Percentiles rank a stretch among this genome's conserved stretches.
These are phyloP conservation scores for Colletotrichum brevisporum DNA, from an alignment of 2,329 filamentous ascomycete species.

Conservation along the genomic window DNA sequence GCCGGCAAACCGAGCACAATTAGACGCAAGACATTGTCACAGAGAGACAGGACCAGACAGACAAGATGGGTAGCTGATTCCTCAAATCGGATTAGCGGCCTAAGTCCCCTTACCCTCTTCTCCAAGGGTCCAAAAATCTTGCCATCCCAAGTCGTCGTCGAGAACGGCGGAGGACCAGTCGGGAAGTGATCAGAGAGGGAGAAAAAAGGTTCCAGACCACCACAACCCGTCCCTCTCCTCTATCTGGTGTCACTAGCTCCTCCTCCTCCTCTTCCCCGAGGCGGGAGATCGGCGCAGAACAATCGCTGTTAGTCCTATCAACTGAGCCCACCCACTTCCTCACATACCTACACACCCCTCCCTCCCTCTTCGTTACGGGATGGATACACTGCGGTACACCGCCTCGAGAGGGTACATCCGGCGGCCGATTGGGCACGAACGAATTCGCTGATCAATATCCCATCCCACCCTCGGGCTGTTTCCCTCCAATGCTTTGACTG, in stretches of 20 bases:
- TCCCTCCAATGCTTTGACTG: background rate
- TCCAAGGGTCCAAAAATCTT: background rate
- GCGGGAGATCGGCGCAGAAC: slow-evolving; percentile 40
- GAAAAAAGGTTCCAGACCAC: slow-evolving; percentile 7
- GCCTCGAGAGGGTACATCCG: slow-evolving; percentile 7
- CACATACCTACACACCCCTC: background rate
- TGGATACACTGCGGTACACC: slow-evolving; percentile 5
- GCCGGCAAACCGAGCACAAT: background rate
- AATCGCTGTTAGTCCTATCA: slow-evolving; percentile 11
- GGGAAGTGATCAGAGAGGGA: background rate
- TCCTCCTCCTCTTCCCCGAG: slow-evolving; percentile 7
- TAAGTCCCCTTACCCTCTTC: background rate
- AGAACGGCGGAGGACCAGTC: background rate
- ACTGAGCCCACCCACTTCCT: background rate
- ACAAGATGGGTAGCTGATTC: background rate
- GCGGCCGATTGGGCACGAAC: slow-evolving; percentile 36
- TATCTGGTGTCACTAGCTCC: slow-evolving; percentile 33
- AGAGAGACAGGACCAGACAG: slow-evolving; percentile 1
- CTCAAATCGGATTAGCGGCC: background rate
- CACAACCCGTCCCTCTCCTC: background rate
- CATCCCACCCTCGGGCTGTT: slow-evolving; percentile 14
- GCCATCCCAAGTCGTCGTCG: background rate
- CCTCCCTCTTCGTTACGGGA: background rate
- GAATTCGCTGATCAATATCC: slow-evolving; percentile 17
- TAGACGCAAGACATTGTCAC: background rate